Evolutionary conservation across 78 protist genomes (phyloP), one percentile per base, ranked within the genome.

Genomic region (slime mould (Dictyostelium discoideum)): DNA sequence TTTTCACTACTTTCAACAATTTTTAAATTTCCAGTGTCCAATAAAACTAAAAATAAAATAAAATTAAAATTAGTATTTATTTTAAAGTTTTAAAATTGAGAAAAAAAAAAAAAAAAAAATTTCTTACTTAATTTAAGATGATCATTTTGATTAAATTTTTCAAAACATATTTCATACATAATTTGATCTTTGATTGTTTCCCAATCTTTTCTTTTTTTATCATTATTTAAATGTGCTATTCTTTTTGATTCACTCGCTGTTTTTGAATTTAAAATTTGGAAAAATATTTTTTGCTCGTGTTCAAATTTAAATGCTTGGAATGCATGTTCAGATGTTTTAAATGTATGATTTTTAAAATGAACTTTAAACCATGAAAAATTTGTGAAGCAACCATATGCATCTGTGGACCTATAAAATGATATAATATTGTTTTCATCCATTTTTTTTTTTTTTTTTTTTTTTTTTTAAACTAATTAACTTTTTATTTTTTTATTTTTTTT

Each of bases 1-100:
- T 69, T 60, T n/a, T 24, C 83, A 13, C 97, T 93, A 29, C 85
- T 93, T 37, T 95, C 97, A 0, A 95, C 92, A 13, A 95, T 8
- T 50, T 24, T 72, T 26, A 80, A 69, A 42, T 93, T 79, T 3
- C 63, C 97, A 39, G 97, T 95, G 14, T 77, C 85, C 1, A 95
- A 88, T 24, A 95, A 42, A 26, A 92, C 9, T 37, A 20, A 11
- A 18, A 22, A 94, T 37, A 16, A 16, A 16, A 11, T 50, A 50
- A 50, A 50, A 50, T 50, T 50, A 50, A 50, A 50, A 32, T 32
- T 32, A 32, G 37, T 32, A 32, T 32, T 1, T 32, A 32, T 32
- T 32, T n/a, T n/a, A n/a, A n/a, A 32, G 37, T 32, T 32, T 32
- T 32, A 32, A 32, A 32, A 32, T 32, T 32, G 37, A n/a, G 37